Base-by-base conservation (phyloP, 495 filamentous ascomycete species). In the Penicillium silybi region DNA sequence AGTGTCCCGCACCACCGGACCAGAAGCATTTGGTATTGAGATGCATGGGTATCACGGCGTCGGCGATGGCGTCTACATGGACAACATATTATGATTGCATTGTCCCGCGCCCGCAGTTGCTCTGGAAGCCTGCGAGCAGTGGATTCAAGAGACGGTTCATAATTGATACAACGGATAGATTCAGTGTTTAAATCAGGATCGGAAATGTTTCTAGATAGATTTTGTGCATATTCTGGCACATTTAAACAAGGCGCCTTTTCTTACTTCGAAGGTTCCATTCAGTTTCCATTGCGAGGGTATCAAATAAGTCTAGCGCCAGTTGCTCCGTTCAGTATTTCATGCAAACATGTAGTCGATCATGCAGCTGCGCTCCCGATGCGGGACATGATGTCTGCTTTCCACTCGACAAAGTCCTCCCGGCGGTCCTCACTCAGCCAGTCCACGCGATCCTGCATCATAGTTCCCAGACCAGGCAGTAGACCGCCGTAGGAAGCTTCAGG, bases 11-110 rank as follows among this genome's bases (percentile, higher is more conserved):
- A 96, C 69, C 92, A 97, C 69, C 79, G 92, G 54, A 96, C 90
- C 22, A 81, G 92, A 59, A 93, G 90, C 58, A 96, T 97, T 55
- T 97, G 92, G 92, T 97, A 97, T 72, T 97, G 62, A 75, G 23
- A 43, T 38, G 23, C 26, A 50, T n/a, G 11, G 25, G 22, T 45
- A 46, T 39, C 37, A 53, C 53, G 42, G 53, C 44, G 46, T 53
- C 41, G 17, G 34, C 38, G 44, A 46, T 19, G 48, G 48, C 32
- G 38, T 49, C 35, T 27, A 29, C 25, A 35, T 8, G 27, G 7
- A 26, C 41, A 8, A 41, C 34, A 39, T 34, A 6, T 13, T 32
- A 44, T 5, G 10, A 20, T 15, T 15, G 29, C 29, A 46, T 46
- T 35, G 11, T 35, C 13, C n/a, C 2, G 16, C 11, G 34, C 19